A percentile compares a stretch with the other conserved stretches of the same genome.
Conservation (phyloP, 257 asterid species). For the Solanum arcanum region DNA sequence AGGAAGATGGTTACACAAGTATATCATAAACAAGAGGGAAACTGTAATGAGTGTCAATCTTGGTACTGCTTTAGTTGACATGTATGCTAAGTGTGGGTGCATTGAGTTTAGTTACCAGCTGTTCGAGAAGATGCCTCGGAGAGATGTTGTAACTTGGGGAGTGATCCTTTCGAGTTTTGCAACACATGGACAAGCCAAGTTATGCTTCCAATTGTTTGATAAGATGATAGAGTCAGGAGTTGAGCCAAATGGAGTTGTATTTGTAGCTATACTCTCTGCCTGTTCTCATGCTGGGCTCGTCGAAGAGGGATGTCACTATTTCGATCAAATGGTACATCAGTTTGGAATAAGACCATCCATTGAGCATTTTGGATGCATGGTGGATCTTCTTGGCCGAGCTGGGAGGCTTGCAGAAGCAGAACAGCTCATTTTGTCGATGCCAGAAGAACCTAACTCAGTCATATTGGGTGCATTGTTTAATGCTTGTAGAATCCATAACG, state of each 20-base stretch:
- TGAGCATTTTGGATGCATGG: slow-evolving; percentile 27
- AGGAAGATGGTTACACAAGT: slow-evolving; percentile 22
- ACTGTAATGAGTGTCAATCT: neutral
- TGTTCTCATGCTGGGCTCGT: slow-evolving; percentile 19
- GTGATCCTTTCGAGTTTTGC: slow-evolving; percentile 17
- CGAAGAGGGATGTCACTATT: slow-evolving; percentile 7
- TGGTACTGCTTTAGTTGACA: slow-evolving; percentile 14
- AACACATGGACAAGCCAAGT: slow-evolving; percentile 4
- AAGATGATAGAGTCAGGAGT: slow-evolving; percentile 4
- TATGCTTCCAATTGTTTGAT: slow-evolving; percentile 12
- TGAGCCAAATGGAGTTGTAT: slow-evolving; percentile 8
- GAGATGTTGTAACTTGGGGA: slow-evolving; percentile 21
- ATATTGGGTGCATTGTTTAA: slow-evolving; percentile 19
- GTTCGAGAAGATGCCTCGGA: slow-evolving; percentile 1
- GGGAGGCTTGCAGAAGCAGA: slow-evolving; percentile 15
- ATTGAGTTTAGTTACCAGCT: slow-evolving; percentile 10
- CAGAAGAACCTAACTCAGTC: slow-evolving; percentile 6
- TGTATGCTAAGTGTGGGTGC: slow-evolving; percentile 26
- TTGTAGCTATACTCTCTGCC: slow-evolving; percentile 14
- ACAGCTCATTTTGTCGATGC: slow-evolving; percentile 9
- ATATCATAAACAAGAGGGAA: neutral
- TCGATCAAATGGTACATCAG: slow-evolving; percentile 7
- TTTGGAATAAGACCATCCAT: slow-evolving; percentile 11
- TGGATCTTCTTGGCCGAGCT: slow-evolving; percentile 19
- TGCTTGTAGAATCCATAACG: slow-evolving; percentile 15